Evolutionary conservation across 306 rosid species (phyloP).

Genomic region (Acacia crassicarpa): DNA sequence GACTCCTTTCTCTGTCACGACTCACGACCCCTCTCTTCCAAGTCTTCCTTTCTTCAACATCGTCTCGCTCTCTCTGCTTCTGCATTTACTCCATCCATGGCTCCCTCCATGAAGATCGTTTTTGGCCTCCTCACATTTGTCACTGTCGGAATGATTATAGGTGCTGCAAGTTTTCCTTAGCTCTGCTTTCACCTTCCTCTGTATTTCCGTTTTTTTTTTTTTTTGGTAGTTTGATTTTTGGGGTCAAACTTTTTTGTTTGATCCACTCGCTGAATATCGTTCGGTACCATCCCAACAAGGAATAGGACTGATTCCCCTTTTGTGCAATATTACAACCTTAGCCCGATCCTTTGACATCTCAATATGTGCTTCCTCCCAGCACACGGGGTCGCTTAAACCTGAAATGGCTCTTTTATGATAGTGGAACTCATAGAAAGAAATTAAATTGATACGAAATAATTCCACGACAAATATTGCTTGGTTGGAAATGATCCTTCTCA

Average conservation of each 20-base stretch:
- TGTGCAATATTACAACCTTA: neutral
- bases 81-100: slow-evolving; percentile 38
- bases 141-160: slow-evolving; percentile 92
- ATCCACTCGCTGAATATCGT: neutral
- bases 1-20: neutral
- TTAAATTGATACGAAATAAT: neutral
- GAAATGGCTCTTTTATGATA: neutral
- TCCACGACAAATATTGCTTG: neutral
- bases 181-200: neutral
- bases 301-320: neutral
- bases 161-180: slow-evolving; percentile 22
- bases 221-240: neutral
- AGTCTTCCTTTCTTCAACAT: neutral
- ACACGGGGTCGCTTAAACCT: neutral
- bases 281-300: neutral
- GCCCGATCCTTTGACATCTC: neutral
- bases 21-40: neutral
- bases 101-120: slow-evolving; percentile 64
- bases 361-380: neutral
- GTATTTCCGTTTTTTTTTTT: neutral
- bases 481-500: neutral
- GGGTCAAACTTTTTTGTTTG: neutral
- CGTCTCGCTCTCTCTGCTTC: neutral
- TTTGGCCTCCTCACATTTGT: slow-evolving; percentile 91
- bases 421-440: neutral